phyloP scores from a whole-genome alignment of 768 basidiomycete species.

The Russula brevipes region DNA sequence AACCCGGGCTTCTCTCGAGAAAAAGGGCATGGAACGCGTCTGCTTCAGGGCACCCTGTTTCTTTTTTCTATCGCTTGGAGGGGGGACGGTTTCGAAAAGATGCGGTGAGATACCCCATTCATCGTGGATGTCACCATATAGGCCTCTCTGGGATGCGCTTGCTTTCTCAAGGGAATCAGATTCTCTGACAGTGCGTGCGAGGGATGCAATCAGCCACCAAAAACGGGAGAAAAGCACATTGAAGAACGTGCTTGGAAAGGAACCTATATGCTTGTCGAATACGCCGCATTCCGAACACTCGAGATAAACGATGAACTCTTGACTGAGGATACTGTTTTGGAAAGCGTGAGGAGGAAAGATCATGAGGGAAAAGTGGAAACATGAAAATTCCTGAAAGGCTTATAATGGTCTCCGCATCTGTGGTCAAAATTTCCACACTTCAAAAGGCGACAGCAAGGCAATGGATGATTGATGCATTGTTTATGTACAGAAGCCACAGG shows the following conservation, averaged over 20 bases:
- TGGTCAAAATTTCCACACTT: constrained; percentile 2
- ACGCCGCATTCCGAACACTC: constrained; percentile 2
- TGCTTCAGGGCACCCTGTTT: neutral
- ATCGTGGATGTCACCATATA: neutral
- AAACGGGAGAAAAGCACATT: neutral
- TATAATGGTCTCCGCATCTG: constrained; percentile 2
- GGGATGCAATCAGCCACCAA: neutral
- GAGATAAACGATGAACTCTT: neutral
- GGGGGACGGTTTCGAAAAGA: neutral
- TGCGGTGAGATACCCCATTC: constrained; percentile 9
- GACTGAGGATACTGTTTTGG: neutral
- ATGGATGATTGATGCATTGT: neutral
- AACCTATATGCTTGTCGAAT: constrained; percentile 8
- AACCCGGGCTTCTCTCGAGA: neutral
- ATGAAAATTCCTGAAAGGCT: neutral
- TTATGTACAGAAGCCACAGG: neutral
- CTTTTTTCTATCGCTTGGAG: neutral
- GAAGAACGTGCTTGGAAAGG: constrained; percentile 8
- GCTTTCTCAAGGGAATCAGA: neutral
- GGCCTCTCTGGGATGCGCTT: neutral
- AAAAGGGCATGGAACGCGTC: constrained; percentile 13
- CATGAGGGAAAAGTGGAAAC: neutral
- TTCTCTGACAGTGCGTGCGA: neutral
- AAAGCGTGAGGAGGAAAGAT: neutral
- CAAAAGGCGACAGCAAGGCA: too few relatives aligned